phyloP scores from a whole-genome alignment of 257 asterid genomes.

The Verbascum thapsus region DNA sequence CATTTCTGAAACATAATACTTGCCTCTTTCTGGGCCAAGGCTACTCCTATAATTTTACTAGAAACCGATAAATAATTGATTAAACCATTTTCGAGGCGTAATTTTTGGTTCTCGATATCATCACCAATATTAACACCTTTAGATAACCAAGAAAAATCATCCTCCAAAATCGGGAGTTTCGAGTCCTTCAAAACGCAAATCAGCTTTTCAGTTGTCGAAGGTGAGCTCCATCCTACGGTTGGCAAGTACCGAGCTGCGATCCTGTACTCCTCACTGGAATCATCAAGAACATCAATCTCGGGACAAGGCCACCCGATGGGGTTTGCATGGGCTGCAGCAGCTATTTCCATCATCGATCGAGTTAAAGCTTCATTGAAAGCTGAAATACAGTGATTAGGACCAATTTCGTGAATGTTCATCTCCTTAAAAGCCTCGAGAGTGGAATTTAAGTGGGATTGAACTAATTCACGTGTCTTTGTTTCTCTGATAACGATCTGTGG shows the following conservation, averaged over 20 bases:
- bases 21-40: constrained; percentile 65
- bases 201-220: constrained; percentile 48
- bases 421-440: constrained; percentile 46
- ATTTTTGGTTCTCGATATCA: constrained; percentile 49
- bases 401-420: constrained; percentile 34
- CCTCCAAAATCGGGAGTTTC: constrained; percentile 59
- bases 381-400: constrained; percentile 66
- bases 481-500: constrained; percentile 54
- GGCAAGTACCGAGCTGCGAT: constrained; percentile 60
- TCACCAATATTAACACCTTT: constrained; percentile 38
- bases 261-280: constrained; percentile 47
- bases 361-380: constrained; percentile 75
- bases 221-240: constrained; percentile 72
- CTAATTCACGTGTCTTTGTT: constrained; percentile 67
- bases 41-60: constrained; percentile 55
- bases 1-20: constrained; percentile 57
- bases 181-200: constrained; percentile 40
- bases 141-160: constrained; percentile 65
- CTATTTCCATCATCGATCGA: constrained; percentile 51
- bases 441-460: constrained; percentile 60
- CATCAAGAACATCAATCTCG: constrained; percentile 65
- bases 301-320: constrained; percentile 92
- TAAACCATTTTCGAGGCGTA: constrained; percentile 54
- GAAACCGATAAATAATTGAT: constrained; percentile 53
- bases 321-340: constrained; percentile 62